These are phyloP conservation scores for Sporothrix sp. DNA, from an alignment of 2,329 filamentous ascomycete species.

Conservation along the genomic window DNA sequence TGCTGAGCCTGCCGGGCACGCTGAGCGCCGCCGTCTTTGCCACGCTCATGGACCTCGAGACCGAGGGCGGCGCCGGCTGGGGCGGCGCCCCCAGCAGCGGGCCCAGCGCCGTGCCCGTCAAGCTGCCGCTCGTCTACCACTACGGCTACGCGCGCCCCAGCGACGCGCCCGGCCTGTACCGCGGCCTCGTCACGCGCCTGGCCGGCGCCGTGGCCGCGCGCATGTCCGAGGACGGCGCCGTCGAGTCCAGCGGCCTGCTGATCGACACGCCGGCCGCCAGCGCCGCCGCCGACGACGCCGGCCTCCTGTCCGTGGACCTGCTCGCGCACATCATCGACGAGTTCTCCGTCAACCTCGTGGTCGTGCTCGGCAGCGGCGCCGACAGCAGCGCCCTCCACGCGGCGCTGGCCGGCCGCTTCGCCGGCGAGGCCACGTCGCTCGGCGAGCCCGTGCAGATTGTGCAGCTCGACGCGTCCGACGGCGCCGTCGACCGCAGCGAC, in stretches of 20 bases:
- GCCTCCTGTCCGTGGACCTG: slow-evolving; percentile 53
- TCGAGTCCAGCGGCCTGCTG: slow-evolving; percentile 66
- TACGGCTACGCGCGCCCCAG: slow-evolving; percentile 67
- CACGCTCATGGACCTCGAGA: slow-evolving; percentile 70
- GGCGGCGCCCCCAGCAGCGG: slow-evolving; percentile 86
- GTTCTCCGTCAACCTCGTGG: slow-evolving; percentile 64
- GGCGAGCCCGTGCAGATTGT: slow-evolving; percentile 67
- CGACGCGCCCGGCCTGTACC: slow-evolving; percentile 63
- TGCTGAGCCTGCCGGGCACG: slow-evolving; percentile 69
- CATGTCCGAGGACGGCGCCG: slow-evolving; percentile 62
- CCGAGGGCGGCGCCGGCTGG: slow-evolving; percentile 68
- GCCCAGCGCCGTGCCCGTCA: slow-evolving; percentile 78
- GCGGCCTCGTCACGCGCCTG: slow-evolving; percentile 62
- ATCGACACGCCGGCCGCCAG: slow-evolving; percentile 72
- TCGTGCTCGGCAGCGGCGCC: slow-evolving; percentile 61
- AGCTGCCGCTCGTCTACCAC: slow-evolving; percentile 84
- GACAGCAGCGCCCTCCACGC: slow-evolving; percentile 51
- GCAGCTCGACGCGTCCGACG: slow-evolving; percentile 73
- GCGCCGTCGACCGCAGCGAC: slow-evolving; percentile 68
- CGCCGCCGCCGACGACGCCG: slow-evolving; percentile 32
- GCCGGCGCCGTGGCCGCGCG: slow-evolving; percentile 70
- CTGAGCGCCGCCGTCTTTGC: slow-evolving; percentile 80
- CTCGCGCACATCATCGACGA: slow-evolving; percentile 64
- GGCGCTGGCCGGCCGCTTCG: slow-evolving; percentile 63
- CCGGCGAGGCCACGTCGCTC: slow-evolving; percentile 41